These are phyloP conservation scores for Saccharomycopsis sp. DNA, from an alignment of 805 yeast species.

Conservation along the genomic window DNA sequence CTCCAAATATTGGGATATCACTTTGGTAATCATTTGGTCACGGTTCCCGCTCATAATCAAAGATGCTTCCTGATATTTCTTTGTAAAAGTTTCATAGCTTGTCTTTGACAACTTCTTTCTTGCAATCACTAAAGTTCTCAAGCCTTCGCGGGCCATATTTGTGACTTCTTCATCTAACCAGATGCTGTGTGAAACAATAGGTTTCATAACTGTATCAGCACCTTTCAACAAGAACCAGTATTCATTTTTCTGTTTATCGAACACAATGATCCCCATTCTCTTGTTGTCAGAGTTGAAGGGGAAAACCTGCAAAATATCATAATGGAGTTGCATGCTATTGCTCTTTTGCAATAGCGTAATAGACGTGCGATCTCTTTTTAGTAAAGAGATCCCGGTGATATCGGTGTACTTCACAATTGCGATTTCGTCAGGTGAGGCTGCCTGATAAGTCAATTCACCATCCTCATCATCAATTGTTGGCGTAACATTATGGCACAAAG, in stretches of 20 bases:
- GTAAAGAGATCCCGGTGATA: constrained; percentile 69
- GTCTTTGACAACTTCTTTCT: constrained; percentile 55
- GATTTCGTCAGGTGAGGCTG: constrained; percentile 97
- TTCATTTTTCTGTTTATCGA: constrained; percentile 54
- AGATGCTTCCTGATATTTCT: constrained; percentile 62
- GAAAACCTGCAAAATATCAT: constrained; percentile 70
- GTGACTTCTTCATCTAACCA: constrained; percentile 98
- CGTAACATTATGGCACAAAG: constrained; percentile 95
- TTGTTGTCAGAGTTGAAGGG: constrained; percentile 95
- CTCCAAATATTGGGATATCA: constrained; percentile 64
- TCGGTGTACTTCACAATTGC: constrained; percentile 94
- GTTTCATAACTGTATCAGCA: constrained; percentile 90
- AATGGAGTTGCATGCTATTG: constrained; percentile 35
- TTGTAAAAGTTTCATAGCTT: constrained; percentile 52
- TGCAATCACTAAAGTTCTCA: constrained; percentile 91
- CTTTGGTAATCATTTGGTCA: constrained; percentile 62
- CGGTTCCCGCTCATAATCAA: constrained; percentile 64
- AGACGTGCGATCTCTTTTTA: constrained; percentile 72
- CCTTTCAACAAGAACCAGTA: constrained; percentile 87
- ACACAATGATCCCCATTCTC: constrained; percentile 87
- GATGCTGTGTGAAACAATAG: constrained; percentile 75
- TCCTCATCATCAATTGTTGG: constrained; percentile 82
- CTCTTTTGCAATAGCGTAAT: constrained; percentile 59
- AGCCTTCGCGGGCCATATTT: constrained; percentile 97
- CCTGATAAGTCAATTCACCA: constrained; percentile 76